Evolutionary conservation across 345 rosid species (phyloP).

Genomic region (Syzygium oleosum): DNA sequence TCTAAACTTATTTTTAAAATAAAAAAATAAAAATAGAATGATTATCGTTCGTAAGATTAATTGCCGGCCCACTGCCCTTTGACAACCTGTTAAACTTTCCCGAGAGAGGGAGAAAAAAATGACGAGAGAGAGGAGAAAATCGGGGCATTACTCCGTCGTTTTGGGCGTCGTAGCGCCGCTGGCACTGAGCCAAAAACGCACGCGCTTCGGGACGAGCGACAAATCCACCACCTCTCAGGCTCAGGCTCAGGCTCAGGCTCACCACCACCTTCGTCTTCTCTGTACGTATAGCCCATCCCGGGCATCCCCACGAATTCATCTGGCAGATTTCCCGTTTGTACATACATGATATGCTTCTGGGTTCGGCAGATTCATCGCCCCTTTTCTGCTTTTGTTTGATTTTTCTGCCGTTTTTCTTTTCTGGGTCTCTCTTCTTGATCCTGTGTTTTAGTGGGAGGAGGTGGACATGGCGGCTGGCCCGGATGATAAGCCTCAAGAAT

Average conservation of each 20-base stretch:
- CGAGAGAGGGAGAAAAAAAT: neutral
- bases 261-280: neutral
- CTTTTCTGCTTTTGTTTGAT: neutral
- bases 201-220: neutral
- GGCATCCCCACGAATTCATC: neutral
- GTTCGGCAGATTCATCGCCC: neutral
- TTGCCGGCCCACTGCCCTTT: too few relatives aligned
- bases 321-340: neutral
- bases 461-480: neutral
- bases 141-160: neutral
- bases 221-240: neutral
- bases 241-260: neutral
- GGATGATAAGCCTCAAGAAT: neutral
- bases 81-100: too few relatives aligned
- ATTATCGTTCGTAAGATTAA: accelerated
- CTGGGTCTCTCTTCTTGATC: neutral
- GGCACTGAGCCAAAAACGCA: neutral
- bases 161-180: neutral
- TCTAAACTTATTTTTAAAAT: too few relatives aligned
- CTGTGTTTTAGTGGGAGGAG: neutral
- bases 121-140: neutral
- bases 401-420: neutral
- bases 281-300: neutral
- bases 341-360: neutral
- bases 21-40: too few relatives aligned